A percentile compares a stretch with the other conserved stretches of the same genome.
Evolutionary conservation across 352 stramenopile species (phyloP).

Genomic region (Pythium pectinolyticum): DNA sequence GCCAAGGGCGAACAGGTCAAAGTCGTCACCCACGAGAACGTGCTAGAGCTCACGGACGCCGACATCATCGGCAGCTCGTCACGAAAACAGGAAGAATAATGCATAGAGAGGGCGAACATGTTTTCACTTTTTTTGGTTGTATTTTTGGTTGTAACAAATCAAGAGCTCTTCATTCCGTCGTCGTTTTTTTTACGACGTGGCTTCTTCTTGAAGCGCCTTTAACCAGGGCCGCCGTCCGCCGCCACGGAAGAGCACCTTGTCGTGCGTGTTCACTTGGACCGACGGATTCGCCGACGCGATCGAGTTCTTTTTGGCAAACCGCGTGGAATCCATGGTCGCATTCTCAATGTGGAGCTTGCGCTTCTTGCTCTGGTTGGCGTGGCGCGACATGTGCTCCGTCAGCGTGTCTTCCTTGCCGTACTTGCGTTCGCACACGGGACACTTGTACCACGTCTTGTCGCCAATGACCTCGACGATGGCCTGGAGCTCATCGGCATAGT

Average conservation of each 20-base stretch:
- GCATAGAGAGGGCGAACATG: not conserved
- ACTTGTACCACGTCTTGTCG: conserved; percentile 87
- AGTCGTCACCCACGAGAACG: conserved; percentile 73
- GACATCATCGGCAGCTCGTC: conserved; percentile 57
- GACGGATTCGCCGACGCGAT: conserved; percentile 84
- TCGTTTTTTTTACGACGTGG: conserved; percentile 10
- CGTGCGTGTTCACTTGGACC: conserved; percentile 87
- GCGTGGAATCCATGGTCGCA: conserved; percentile 77
- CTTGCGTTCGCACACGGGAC: conserved; percentile 71
- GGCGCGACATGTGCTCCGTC: conserved; percentile 76
- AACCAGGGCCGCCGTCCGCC: conserved; percentile 74
- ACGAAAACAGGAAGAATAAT: conserved; percentile 4
- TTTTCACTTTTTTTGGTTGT: not conserved
- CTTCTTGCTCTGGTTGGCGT: conserved; percentile 87
- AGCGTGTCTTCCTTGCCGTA: conserved; percentile 79
- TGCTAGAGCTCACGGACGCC: conserved; percentile 80
- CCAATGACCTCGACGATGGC: conserved; percentile 77
- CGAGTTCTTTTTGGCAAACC: conserved; percentile 73
- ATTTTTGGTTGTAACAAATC: not conserved
- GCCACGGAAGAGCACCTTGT: conserved; percentile 83
- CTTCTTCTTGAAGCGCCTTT: conserved; percentile 61
- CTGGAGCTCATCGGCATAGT: conserved; percentile 59
- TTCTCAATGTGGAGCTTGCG: conserved; percentile 86
- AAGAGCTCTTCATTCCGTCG: not conserved
- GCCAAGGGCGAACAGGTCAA: conserved; percentile 73